Base-by-base conservation (phyloP, 306 rosid genomes). In the Vicia villosa region DNA sequence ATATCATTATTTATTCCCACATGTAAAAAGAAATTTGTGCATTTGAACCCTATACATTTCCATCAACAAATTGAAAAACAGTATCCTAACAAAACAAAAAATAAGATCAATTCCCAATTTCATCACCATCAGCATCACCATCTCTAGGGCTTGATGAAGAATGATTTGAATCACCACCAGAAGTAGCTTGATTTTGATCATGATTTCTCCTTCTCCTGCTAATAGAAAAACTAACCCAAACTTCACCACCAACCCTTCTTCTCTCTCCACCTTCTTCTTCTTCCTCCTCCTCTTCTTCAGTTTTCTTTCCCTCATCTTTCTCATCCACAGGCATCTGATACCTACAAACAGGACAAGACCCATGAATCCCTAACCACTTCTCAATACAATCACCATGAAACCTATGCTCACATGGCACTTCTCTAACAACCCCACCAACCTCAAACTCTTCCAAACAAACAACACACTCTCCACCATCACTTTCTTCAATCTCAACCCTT, bases 301-400 rank as follows among this genome's bases (percentile, higher is more conserved):
- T 49, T 80, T 84, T 90, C 80, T 72, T 90, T 0, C 66, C 80
- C 20, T 1, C 68, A 59, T 77, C 82, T 10, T 45, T 81, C 74
- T 86, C 91, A 14, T 88, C 91, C 36, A 69, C 66, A 30, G 96
- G 97, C 94, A 94, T 84, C 72, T 51, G 79, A 47, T 65, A 86
- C 79, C 98, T 75, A 54, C 96, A 90, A 36, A 94, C 86, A 46
- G 96, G 98, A 70, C 96, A 90, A 13, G 89, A 75, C 37, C 96
- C 98, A 66, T 85, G 98, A 22, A 80, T 68, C 68, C 82, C 81
- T 28, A 90, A 17, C 98, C 98, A 93, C 86, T 81, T 86, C 78
- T 84, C 91, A 24, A 94, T 79, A n/a, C 98, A 90, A 66, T 50
- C 38, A 0, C 41, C 62, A 13, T 90, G 96, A 73, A 93, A 93